Percentiles rank a stretch among this genome's conserved stretches.
These are phyloP conservation scores for Zymoseptoria crescenta DNA, from an alignment of 2,329 filamentous ascomycete genomes.

Conservation along the genomic window DNA sequence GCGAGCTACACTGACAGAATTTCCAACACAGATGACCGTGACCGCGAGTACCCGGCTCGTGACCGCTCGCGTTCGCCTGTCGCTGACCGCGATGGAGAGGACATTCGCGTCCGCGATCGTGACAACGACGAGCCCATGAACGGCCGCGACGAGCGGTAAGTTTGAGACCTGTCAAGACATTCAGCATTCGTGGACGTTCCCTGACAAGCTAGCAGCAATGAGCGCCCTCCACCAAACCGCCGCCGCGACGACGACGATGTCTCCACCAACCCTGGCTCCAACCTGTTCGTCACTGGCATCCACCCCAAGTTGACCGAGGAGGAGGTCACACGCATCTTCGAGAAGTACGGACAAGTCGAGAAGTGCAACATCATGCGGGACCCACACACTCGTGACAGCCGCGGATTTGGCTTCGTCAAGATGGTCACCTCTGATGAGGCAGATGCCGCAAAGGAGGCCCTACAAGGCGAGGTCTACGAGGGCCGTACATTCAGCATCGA, in stretches of 20 bases:
- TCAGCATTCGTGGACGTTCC: slow-evolving; percentile 9
- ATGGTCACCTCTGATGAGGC: slow-evolving; percentile 94
- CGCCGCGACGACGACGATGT: slow-evolving; percentile 53
- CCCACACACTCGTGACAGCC: slow-evolving; percentile 95
- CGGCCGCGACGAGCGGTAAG: slow-evolving; percentile 39
- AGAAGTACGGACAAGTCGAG: slow-evolving; percentile 97
- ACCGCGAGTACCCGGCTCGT: slow-evolving; percentile 49
- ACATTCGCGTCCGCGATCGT: slow-evolving; percentile 37
- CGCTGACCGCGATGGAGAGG: slow-evolving; percentile 42
- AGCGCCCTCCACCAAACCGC: slow-evolving; percentile 32
- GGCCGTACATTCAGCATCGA: slow-evolving; percentile 96
- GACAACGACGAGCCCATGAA: slow-evolving; percentile 52
- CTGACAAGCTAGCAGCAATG: slow-evolving; percentile 29
- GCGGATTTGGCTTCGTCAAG: slow-evolving; percentile 98
- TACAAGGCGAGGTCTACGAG: slow-evolving; percentile 92
- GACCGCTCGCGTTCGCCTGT: slow-evolving; percentile 61
- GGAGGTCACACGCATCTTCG: slow-evolving; percentile 89
- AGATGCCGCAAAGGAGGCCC: slow-evolving; percentile 90
- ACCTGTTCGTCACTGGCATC: slow-evolving; percentile 97
- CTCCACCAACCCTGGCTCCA: slow-evolving; percentile 86
- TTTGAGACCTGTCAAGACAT: slow-evolving; percentile 8
- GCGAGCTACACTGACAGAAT: slow-evolving; percentile 7
- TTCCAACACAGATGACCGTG: slow-evolving; percentile 45
- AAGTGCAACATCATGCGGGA: slow-evolving; percentile 99
- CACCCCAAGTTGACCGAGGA: slow-evolving; percentile 84